Evolutionary conservation across 148 eudicot species (phyloP).

Genomic region (Vaccinium vitisidaea): DNA sequence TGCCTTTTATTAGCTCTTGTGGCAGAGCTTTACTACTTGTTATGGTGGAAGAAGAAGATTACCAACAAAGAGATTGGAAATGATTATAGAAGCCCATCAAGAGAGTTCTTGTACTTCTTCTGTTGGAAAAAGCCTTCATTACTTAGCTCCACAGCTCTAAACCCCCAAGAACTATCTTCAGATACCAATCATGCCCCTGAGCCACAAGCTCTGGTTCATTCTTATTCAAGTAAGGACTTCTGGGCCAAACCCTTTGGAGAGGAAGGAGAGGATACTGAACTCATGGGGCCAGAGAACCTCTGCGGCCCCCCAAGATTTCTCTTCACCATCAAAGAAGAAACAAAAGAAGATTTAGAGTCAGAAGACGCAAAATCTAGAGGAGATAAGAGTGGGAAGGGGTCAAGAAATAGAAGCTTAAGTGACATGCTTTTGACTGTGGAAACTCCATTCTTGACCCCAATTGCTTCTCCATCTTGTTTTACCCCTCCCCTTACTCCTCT

Average conservation of each 20-base stretch:
- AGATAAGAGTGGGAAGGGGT: conserved; percentile 25
- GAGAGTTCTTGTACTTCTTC: conserved; percentile 37
- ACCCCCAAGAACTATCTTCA: conserved; percentile 24
- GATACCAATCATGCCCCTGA: conserved; percentile 27
- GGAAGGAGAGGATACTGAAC: conserved; percentile 22
- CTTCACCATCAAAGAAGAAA: conserved; percentile 74
- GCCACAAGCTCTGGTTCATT: conserved; percentile 16
- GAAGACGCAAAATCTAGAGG: conserved; percentile 44
- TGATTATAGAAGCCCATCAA: conserved; percentile 33
- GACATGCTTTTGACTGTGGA: conserved; percentile 39
- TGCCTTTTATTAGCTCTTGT: conserved; percentile 60
- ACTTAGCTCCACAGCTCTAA: conserved; percentile 26
- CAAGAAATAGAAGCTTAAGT: conserved; percentile 48
- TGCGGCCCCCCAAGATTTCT: conserved; percentile 66
- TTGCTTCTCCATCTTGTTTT: conserved; percentile 55
- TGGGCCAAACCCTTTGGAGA: conserved; percentile 35
- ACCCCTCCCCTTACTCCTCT: conserved; percentile 65
- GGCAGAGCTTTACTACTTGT: conserved; percentile 71
- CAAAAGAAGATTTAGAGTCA: conserved; percentile 68
- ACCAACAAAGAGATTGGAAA: conserved; percentile 39
- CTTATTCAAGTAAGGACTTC: conserved; percentile 23
- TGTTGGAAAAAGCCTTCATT: conserved; percentile 42
- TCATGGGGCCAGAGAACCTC: conserved; percentile 23
- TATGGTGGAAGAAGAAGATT: conserved; percentile 76
- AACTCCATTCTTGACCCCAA: conserved; percentile 57